Evolutionary conservation across 1,284 basidiomycete genomes (phyloP), one percentile per base, ranked within the genome.

Genomic region (Heterobasidion annosum): DNA sequence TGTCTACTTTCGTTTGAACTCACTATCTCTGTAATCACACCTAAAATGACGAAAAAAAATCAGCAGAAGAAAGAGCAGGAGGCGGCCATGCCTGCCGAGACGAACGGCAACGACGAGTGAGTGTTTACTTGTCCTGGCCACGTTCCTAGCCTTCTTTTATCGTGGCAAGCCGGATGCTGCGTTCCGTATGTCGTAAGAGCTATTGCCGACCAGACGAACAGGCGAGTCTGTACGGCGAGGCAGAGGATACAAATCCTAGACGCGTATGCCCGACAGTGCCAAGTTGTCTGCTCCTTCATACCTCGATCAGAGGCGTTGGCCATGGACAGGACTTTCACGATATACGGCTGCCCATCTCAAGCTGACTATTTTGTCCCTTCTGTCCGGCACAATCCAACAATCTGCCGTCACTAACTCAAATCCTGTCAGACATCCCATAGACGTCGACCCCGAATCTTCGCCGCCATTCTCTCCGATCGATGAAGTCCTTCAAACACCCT

Each of bases 31-130:
- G 37, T 40, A 8, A 49, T 18, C 8, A 66, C 67, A 64, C 56
- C 64, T 15, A 64, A 64, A 55, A 69, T 67, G 53, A 68, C 67
- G 58, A 63, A 56, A 56, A 65, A 63, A 55, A 59, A 63, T 51
- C 58, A 62, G 42, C 67, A 65, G 61, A 69, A 66, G 62, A 63
- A 60, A 54, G 59, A 64, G 53, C 51, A 50, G n/a, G 52, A 63
- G 52, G 55, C 59, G 51, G 43, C 60, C 37, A 35, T 13, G 18
- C 57, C 56, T 18, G 58, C 60, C 7, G 56, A 58, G 9, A 52
- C 56, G 5, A 43, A 52, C 32, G 51, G 54, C 19, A 61, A 58
- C 51, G 60, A 59, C n/a, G 25, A 32, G 32, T 25, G 47, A 19
- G 47, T 32, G 34, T 19, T 10, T 12, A 9, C 12, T 19, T 13